Evolutionary conservation across 345 rosid genomes (phyloP).

Genomic region (Adansonia digitata): DNA sequence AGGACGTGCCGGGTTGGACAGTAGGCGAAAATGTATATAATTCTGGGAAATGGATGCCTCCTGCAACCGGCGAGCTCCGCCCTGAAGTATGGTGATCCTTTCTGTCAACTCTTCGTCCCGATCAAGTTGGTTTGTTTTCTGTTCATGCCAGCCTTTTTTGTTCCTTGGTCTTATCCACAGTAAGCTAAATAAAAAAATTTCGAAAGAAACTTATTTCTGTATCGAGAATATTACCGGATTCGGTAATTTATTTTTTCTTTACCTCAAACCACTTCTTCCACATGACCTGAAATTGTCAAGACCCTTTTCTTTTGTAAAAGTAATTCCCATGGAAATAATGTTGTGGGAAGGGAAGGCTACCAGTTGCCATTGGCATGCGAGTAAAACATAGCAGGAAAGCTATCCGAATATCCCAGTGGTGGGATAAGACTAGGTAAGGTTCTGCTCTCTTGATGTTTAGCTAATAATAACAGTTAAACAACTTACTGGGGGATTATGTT

Average conservation of each 20-base stretch:
- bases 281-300: neutral
- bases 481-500: neutral
- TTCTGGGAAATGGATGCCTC: slow-evolving; percentile 98
- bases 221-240: neutral
- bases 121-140: neutral
- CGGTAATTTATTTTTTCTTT: slow-evolving; percentile 1
- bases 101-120: neutral
- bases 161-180: slow-evolving; percentile 1
- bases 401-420: neutral
- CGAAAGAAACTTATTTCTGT: neutral
- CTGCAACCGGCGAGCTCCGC: slow-evolving; percentile 97
- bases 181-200: slow-evolving; percentile 9
- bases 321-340: neutral
- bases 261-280: neutral
- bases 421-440: neutral
- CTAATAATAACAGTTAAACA: neutral
- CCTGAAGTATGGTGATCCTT: slow-evolving; percentile 86
- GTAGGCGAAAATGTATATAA: slow-evolving; percentile 93
- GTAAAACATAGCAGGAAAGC: neutral
- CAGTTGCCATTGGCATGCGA: neutral
- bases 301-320: neutral
- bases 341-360: neutral
- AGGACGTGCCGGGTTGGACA: slow-evolving; percentile 99
- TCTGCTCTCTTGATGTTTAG: neutral
- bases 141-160: neutral